Base-by-base conservation (phyloP, 2,329 filamentous ascomycete genomes). In the Penicillium vulpinum region DNA sequence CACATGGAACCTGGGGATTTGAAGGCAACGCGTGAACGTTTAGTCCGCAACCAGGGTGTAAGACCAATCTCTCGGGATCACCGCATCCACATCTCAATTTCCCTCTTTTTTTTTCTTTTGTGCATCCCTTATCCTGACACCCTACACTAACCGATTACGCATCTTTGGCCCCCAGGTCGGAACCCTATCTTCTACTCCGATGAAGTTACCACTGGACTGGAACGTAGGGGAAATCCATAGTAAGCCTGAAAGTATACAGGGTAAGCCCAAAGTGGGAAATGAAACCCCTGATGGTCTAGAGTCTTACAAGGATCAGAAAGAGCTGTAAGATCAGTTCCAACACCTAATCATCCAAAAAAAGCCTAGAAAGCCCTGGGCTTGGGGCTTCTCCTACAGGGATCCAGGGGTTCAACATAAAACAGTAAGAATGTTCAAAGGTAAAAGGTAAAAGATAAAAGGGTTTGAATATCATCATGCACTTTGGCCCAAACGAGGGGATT, bases 191-290 rank as follows among this genome's bases (percentile, higher is more conserved):
- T 29, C 35, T 38, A 29, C 43, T 44, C 40, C 35, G 39, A 22
- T 44, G 29, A 48, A 57, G 49, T 54, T 62, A 63, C 57, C 61
- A 58, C 46, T 56, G 47, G 54, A 44, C 57, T 58, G 61, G 61
- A 58, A 56, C 36, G 24, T 36, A 29, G 9, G 53, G 53, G 24
- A 41, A 28, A n/a, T n/a, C 46, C 51, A 46, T 52, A 13, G 24
- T n/a, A 16, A 35, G 36, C 26, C n/a, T 22, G 22, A 38, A 31
- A 16, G 33, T 45, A 40, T 45, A 28, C 31, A 18, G 50, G 29
- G 33, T 28, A 22, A 31, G n/a, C 22, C 47, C 26, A 2, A 41
- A 56, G n/a, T 11, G 21, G 41, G 48, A 40, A 40, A 40, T 46
- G 28, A 16, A 28, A 35, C 44, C 36, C 52, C 28, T 31, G 33